Evolutionary conservation across 306 rosid genomes (phyloP).

Genomic region (Casuarina cunninghamiana): DNA sequence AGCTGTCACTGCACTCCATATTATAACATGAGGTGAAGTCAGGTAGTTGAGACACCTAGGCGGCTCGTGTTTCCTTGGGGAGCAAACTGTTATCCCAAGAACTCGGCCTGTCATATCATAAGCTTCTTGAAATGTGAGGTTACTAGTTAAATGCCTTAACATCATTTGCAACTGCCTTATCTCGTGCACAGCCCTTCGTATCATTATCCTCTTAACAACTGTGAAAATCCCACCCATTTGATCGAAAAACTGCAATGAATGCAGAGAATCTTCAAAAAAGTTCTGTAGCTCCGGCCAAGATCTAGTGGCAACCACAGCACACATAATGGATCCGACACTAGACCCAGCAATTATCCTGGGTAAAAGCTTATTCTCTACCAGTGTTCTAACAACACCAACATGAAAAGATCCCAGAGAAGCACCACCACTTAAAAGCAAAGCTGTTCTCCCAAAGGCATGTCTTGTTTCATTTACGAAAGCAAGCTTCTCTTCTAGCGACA

Average conservation of each 20-base stretch:
- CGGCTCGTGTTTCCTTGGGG: conserved; percentile 97
- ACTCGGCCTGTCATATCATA: conserved; percentile 96
- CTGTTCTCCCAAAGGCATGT: conserved; percentile 96
- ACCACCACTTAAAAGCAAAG: conserved; percentile 93
- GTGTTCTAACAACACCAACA: conserved; percentile 80
- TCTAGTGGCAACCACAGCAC: conserved; percentile 91
- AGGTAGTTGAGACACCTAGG: conserved; percentile 98
- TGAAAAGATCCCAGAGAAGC: conserved; percentile 97
- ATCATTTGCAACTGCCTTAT: conserved; percentile 86
- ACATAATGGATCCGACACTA: conserved; percentile 95
- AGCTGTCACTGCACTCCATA: conserved; percentile 99
- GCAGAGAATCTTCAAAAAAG: conserved; percentile 88
- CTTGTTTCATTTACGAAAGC: conserved; percentile 94
- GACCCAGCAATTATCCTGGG: conserved; percentile 97
- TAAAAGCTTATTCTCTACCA: conserved; percentile 85
- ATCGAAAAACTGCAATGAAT: conserved; percentile 82
- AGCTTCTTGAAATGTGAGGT: conserved; percentile 97
- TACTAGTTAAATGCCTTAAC: conserved; percentile 87
- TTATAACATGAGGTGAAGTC: conserved; percentile 97
- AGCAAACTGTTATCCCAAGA: conserved; percentile 96
- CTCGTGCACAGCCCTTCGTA: conserved; percentile 90
- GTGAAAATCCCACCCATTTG: conserved; percentile 91
- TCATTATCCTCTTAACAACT: conserved; percentile 80
- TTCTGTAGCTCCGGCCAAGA: conserved; percentile 97
- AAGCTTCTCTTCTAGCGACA: conserved; percentile 80